phyloP scores from a whole-genome alignment of 441 rosid genomes.

The Caryocar brasiliense region DNA sequence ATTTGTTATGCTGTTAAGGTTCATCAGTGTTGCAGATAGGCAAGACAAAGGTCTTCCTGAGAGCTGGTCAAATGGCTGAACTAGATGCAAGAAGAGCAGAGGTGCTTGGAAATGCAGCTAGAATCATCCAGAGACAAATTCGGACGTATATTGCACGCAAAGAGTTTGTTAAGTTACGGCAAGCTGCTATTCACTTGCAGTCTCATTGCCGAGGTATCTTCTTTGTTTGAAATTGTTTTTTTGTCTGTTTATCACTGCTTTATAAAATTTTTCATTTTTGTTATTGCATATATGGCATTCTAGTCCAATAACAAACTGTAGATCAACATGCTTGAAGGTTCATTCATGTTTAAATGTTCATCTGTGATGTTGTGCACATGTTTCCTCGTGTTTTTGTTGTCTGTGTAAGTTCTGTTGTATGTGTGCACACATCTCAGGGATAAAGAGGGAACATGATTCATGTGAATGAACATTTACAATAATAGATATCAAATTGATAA shows the following conservation, averaged over 20 bases:
- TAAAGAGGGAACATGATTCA: too few relatives aligned
- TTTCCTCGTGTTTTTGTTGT: background rate
- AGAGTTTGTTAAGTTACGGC: slow-evolving; percentile 71
- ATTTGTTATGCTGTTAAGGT: slow-evolving; percentile 11
- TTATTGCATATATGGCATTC: background rate
- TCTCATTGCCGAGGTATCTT: slow-evolving; percentile 80
- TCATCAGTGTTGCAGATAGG: slow-evolving; percentile 62
- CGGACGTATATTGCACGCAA: slow-evolving; percentile 80
- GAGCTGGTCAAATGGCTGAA: slow-evolving; percentile 99
- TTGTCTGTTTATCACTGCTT: slow-evolving; percentile 1
- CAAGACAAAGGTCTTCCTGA: slow-evolving; percentile 82
- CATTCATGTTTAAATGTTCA: background rate
- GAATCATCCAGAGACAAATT: slow-evolving; percentile 79
- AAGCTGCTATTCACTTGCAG: slow-evolving; percentile 76
- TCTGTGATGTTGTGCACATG: background rate
- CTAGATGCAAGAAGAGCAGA: slow-evolving; percentile 97
- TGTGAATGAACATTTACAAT: too few relatives aligned
- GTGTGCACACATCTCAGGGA: too few relatives aligned
- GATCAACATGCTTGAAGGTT: background rate
- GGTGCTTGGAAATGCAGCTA: slow-evolving; percentile 98
- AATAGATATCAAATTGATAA: too few relatives aligned
- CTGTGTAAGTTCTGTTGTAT: background rate
- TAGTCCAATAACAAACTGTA: background rate
- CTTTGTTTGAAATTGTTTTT: background rate
- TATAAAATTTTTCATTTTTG: background rate